Evolutionary conservation across 208 protist species (phyloP).

Genomic region (Crithidia bombi): DNA sequence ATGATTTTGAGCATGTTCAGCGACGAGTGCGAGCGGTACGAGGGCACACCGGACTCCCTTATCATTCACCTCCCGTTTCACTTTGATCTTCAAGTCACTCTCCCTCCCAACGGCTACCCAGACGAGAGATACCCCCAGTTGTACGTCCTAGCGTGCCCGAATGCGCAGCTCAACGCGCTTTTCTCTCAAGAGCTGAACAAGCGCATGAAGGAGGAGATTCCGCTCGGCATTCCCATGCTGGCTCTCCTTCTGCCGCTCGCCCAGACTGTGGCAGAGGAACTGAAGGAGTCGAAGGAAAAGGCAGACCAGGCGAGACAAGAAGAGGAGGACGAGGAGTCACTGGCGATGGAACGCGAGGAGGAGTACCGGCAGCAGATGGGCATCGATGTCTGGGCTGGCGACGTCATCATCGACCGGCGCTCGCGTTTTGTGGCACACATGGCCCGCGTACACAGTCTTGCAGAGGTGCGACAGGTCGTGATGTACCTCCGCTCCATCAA

Average conservation of each 20-base stretch:
- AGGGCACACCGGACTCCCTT: constrained; percentile 36
- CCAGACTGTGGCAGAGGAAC: constrained; percentile 58
- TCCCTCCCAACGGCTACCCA: constrained; percentile 71
- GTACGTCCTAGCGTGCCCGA: constrained; percentile 56
- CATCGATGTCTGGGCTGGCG: constrained; percentile 56
- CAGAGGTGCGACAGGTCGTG: constrained; percentile 63
- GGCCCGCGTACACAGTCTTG: constrained; percentile 59
- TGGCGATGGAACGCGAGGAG: constrained; percentile 22
- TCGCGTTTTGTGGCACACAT: constrained; percentile 91
- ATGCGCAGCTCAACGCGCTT: constrained; percentile 47
- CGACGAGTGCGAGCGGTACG: constrained; percentile 57
- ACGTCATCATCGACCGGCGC: constrained; percentile 77
- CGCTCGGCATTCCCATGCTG: constrained; percentile 68
- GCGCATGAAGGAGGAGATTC: constrained; percentile 60
- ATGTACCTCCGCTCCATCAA: constrained; percentile 52
- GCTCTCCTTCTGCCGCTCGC: constrained; percentile 61
- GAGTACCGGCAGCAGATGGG: constrained; percentile 27
- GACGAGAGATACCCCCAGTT: constrained; percentile 61
- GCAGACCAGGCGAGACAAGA: constrained; percentile 25
- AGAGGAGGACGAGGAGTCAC: constrained; percentile 31
- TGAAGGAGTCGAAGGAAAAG: constrained; percentile 39
- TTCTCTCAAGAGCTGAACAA: constrained; percentile 48
- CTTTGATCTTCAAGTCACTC: constrained; percentile 70
- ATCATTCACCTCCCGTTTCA: constrained; percentile 61
- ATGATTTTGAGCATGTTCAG: constrained; percentile 73